phyloP scores from a whole-genome alignment of 345 rosid species.

The Aquilaria malaccensis region DNA sequence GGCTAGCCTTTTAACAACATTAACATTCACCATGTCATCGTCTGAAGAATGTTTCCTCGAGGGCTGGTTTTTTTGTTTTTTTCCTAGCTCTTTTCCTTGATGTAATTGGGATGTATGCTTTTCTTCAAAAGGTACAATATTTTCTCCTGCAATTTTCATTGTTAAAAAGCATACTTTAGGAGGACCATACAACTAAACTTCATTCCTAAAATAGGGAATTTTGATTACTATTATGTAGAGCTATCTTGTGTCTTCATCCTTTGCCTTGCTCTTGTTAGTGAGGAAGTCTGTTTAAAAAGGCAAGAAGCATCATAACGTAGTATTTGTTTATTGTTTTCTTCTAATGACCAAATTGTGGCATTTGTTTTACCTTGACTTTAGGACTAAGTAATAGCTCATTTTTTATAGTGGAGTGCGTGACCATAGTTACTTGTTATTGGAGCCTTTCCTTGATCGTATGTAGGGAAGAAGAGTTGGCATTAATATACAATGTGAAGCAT shows the following conservation, averaged over 20 bases:
- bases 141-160: neutral
- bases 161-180: conserved; percentile 1
- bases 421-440: conserved; percentile 84
- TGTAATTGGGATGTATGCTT: conserved; percentile 23
- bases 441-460: conserved; percentile 54
- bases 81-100: conserved; percentile 28
- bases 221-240: conserved; percentile 33
- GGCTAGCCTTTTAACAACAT: conserved; percentile 36
- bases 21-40: conserved; percentile 52
- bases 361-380: too few relatives aligned
- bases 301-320: conserved; percentile 9
- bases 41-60: conserved; percentile 26
- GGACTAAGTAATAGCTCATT: neutral
- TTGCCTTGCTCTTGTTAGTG: conserved; percentile 29
- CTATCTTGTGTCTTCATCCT: conserved; percentile 37
- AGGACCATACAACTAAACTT: conserved; percentile 13
- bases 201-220: conserved; percentile 36
- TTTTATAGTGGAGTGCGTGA: conserved; percentile 61
- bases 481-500: conserved; percentile 58
- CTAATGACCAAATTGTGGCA: neutral
- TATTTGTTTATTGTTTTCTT: too few relatives aligned
- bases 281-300: conserved; percentile 58
- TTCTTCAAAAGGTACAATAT: conserved; percentile 42
- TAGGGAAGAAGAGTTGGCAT: conserved; percentile 54
- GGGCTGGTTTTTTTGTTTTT: conserved; percentile 22